phyloP scores from a whole-genome alignment of 208 protist species.

The Acanthamoeba castellanii region DNA sequence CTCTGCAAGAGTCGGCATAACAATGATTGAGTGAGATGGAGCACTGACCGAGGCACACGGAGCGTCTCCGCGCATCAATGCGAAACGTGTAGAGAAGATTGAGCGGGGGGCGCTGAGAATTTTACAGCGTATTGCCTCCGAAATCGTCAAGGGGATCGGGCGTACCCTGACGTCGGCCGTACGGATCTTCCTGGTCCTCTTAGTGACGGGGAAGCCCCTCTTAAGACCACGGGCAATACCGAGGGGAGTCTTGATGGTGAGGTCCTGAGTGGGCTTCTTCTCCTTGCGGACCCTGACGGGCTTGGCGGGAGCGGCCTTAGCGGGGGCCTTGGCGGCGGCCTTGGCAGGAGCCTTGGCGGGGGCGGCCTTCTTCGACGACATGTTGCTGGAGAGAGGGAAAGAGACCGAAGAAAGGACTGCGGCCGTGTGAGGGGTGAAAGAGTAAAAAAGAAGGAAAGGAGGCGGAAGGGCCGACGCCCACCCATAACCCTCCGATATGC shows the following conservation, averaged over 20 bases:
- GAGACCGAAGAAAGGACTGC: slow-evolving; percentile 35
- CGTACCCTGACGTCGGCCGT: background rate
- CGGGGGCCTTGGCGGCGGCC: background rate
- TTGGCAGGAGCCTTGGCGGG: background rate
- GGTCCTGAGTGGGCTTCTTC: background rate
- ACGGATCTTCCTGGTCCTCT: slow-evolving; percentile 69
- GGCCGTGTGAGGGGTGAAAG: background rate
- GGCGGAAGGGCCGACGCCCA: background rate
- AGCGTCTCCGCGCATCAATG: background rate
- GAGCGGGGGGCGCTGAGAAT: background rate
- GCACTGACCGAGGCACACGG: background rate
- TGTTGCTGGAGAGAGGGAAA: background rate
- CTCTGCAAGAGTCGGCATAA: slow-evolving; percentile 25
- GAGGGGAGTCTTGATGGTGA: slow-evolving; percentile 37
- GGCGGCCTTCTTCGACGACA: slow-evolving; percentile 1
- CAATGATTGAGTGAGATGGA: background rate
- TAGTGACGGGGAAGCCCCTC: slow-evolving; percentile 87
- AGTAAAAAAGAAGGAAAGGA: slow-evolving; percentile 31
- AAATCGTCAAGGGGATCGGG: background rate
- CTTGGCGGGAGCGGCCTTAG: background rate
- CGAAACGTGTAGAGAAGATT: background rate
- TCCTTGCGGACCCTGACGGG: background rate
- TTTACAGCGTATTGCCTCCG: background rate
- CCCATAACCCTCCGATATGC: background rate
- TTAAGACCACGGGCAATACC: slow-evolving; percentile 84